Evolutionary conservation across 1,284 basidiomycete genomes (phyloP), one percentile per base, ranked within the genome.

Genomic region (Ganoderma leucocontextum): DNA sequence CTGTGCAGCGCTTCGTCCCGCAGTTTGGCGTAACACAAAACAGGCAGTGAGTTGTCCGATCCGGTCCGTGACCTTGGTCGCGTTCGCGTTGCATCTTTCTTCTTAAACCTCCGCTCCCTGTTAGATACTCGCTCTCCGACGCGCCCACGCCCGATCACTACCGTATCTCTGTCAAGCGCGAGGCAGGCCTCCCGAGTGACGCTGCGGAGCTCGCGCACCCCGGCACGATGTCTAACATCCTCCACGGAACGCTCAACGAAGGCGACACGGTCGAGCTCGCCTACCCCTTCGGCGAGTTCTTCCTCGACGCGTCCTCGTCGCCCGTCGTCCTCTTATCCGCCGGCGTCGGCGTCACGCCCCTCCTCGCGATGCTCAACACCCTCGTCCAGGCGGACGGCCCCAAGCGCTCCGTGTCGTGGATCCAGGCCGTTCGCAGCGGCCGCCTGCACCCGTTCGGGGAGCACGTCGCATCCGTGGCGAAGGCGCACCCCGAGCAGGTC

Each of bases 141-240:
- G 71, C 72, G 3, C 72, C 73, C 1, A 71, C 66, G 62, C 55
- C 71, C 22, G 71, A 71, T 13, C 67, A 75, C 68, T 75, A 75
- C 71, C 74, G 76, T 5, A 76, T 77, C 63, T 75, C 74, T 61
- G 75, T 77, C 65, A 74, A 73, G 68, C 74, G 75, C 62, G 76
- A 76, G 65, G 60, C 59, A 10, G 72, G 65, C 55, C 53, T 67
- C 58, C 69, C 36, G 36, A 42, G 63, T 36, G 55, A 29, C 60
- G 41, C 53, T 5, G 19, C 62, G 53, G 70, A 71, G 25, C 55
- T 67, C 19, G 66, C 59, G 7, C 73, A 75, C 47, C 76, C 73
- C 19, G 76, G 75, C 53, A 73, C 68, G 70, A 70, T 77, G 47
- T 76, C 75, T 38, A 75, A 75, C 70, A 66, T 76, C 33, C 70